phyloP scores from a whole-genome alignment of 805 yeast species.

The Grigorovia yakushimaensis region DNA sequence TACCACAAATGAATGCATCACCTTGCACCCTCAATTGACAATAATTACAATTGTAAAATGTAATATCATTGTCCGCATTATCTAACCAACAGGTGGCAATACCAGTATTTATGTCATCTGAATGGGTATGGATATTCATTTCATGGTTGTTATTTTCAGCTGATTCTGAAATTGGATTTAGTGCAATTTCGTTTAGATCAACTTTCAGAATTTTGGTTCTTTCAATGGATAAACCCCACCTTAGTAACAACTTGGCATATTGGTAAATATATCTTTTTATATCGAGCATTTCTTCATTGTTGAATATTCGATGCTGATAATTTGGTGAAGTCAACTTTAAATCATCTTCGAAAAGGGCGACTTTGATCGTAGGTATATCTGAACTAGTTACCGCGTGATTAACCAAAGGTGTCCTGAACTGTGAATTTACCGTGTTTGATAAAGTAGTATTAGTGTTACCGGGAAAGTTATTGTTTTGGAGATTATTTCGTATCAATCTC shows the following conservation, averaged over 20 bases:
- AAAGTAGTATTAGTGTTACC: neutral
- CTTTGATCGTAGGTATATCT: conserved; percentile 16
- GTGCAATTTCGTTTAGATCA: conserved; percentile 22
- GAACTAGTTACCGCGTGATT: neutral
- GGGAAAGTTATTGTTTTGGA: too few relatives aligned
- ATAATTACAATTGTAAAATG: conserved; percentile 43
- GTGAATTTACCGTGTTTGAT: neutral
- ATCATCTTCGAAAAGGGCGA: conserved; percentile 23
- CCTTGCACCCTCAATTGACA: conserved; percentile 56
- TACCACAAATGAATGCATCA: conserved; percentile 55
- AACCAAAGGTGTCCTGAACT: neutral
- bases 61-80: neutral
- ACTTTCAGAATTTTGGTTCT: conserved; percentile 65
- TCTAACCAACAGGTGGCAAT: conserved; percentile 15
- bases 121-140: neutral
- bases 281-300: conserved; percentile 17
- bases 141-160: too few relatives aligned
- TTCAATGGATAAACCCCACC: conserved; percentile 79
- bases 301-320: conserved; percentile 15
- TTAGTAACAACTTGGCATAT: conserved; percentile 66
- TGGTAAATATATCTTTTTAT: conserved; percentile 43
- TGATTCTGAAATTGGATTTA: neutral
- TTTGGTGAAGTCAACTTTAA: conserved; percentile 15
- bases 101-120: conserved; percentile 5
- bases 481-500: neutral